Evolutionary conservation across 306 rosid species (phyloP), one percentile per base, ranked within the genome.

Genomic region (Cucurbita maxima): DNA sequence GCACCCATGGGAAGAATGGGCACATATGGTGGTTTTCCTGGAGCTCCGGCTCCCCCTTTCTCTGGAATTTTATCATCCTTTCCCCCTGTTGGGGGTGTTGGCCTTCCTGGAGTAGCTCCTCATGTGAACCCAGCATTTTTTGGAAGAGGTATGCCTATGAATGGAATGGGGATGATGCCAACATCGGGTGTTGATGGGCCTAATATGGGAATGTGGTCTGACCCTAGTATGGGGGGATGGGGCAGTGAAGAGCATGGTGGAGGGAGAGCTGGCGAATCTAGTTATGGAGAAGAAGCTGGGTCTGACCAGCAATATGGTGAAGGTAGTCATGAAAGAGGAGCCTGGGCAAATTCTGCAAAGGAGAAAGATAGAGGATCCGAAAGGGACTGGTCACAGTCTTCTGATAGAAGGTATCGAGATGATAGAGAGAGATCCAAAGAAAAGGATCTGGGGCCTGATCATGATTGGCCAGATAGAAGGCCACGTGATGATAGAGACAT

Each of bases 101-200:
- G 99, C 59, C 80, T 94, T 79, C 96, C 92, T 82, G 98, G 97
- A 53, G 96, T 90, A 2, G 97, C 99, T 54, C 99, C 96, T 55
- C 97, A 95, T 83, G 97, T 95, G 74, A 95, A 95, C 78, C 97
- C 97, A 5, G 99, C 99, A 44, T 95, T 91, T 83, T 91, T 95
- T 10, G 97, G 97, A 44, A 87, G 99, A 76, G 99, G 96, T 57
- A 95, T 95, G 95, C 96, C 96, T 50, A 81, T 89, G 84, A 89
- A 88, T 73, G 99, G 99, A 61, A 89, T 95, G 97, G 97, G 99
- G 72, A 95, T 95, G 99, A 95, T 95, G 89, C 96, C 96, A 0
- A 18, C 89, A 18, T 67, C 97, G 0, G 92, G 92, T 48, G 87
- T 90, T 71, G 99, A 91, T 64, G 99, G 96, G 48, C 96, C 92